Evolutionary conservation across 148 eudicot genomes (phyloP), one percentile per base, ranked within the genome.

Genomic region (Rheum nobile): DNA sequence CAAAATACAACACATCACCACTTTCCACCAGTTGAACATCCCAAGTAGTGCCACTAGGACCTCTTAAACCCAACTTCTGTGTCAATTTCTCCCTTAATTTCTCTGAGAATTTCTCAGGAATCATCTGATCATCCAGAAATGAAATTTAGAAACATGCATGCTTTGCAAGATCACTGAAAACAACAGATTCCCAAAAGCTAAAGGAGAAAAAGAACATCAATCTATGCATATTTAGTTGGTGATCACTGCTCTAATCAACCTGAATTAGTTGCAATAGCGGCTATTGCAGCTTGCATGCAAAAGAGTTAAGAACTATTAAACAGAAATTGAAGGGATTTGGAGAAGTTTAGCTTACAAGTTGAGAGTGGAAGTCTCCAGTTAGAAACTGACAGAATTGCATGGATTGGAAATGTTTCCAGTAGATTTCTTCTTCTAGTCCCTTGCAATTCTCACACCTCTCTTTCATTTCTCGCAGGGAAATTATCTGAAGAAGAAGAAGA

Each of bases 31-130:
- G 24, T 63, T 77, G 80, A 19, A 88, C 84, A 67, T 82, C 76
- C 89, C 91, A 88, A 71, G 54, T 72, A 12, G 73, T 75, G 43
- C 88, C 88, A 80, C 86, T 85, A 9, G 89, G 91, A 65, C 86
- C 86, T 78, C 67, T 74, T 52, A 88, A 67, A 28, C 57, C 55
- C 47, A 84, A 76, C 1, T 52, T 82, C 50, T 78, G 82, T 0
- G 48, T 75, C 39, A 85, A 70, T 72, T 78, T 84, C 38, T 79
- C 80, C 38, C 76, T 72, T 74, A 76, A 67, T 69, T 84, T 85
- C 44, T 81, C 77, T 29, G 83, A 46, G 46, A 88, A 82, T 34
- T 80, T 88, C 74, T 75, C 67, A 9, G 89, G 89, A 38, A 88
- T 80, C 80, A 81, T 81, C 91, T 85, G 81, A 68, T 77, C 61